Percentiles rank a stretch among this genome's conserved stretches.
Conservation (phyloP, 106 monocot genomes). For the Xerophyta viscosa region DNA sequence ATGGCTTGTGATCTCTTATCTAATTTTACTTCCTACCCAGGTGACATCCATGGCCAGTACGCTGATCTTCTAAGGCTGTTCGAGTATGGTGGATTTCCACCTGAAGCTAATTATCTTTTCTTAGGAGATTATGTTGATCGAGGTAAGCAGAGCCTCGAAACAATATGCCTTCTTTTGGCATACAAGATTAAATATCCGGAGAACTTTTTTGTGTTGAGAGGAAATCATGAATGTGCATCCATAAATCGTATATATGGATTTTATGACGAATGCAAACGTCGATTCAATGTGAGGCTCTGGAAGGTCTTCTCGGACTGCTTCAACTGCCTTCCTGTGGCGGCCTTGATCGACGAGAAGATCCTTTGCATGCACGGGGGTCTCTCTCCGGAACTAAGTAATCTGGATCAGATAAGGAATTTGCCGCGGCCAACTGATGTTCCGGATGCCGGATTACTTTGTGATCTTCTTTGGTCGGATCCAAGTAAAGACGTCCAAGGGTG, state of each 20-base stretch:
- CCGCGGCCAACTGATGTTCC: slow-evolving; percentile 29
- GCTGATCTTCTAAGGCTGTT: slow-evolving; percentile 31
- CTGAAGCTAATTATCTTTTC: slow-evolving; percentile 29
- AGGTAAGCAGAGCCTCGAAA: slow-evolving; percentile 36
- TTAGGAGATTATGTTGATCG: slow-evolving; percentile 44
- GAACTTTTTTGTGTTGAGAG: slow-evolving; percentile 29
- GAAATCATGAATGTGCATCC: slow-evolving; percentile 40
- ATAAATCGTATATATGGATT: slow-evolving; percentile 37
- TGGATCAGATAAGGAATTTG: slow-evolving; percentile 32
- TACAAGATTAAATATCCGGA: slow-evolving; percentile 36
- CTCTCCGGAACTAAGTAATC: slow-evolving; percentile 23
- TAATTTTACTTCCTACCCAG: background rate
- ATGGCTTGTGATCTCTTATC: too few relatives aligned
- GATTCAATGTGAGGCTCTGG: slow-evolving; percentile 39
- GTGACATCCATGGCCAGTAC: slow-evolving; percentile 37
- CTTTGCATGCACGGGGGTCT: slow-evolving; percentile 45
- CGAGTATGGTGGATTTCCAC: slow-evolving; percentile 33
- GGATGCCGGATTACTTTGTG: slow-evolving; percentile 35
- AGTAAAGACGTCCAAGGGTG: slow-evolving; percentile 23
- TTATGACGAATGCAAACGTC: slow-evolving; percentile 38
- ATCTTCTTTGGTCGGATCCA: slow-evolving; percentile 43
- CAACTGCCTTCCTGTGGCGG: slow-evolving; percentile 36
- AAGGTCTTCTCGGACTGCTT: slow-evolving; percentile 37
- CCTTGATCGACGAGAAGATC: slow-evolving; percentile 29
- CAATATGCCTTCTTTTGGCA: slow-evolving; percentile 35